phyloP scores from a whole-genome alignment of 202 grass and related monocot species.

The Setaria viridis region DNA sequence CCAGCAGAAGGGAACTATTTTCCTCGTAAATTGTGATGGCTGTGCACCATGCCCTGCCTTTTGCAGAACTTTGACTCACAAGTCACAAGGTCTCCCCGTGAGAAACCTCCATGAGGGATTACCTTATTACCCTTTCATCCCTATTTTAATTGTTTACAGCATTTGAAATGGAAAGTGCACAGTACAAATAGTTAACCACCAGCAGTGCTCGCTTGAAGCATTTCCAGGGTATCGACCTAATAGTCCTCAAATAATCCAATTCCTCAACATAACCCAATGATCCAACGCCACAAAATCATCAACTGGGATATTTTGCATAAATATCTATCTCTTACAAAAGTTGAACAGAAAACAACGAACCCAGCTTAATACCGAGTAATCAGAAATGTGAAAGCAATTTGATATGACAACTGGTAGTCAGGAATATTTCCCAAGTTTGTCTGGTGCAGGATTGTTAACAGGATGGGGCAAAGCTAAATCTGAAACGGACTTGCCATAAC shows the following conservation, averaged over 20 bases:
- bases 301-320: constrained; percentile 6
- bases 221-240: constrained; percentile 1
- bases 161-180: constrained; percentile 25
- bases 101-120: constrained; percentile 38
- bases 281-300: constrained; percentile 20
- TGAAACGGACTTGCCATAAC: background rate
- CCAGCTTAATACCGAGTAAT: background rate
- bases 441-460: background rate
- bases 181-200: constrained; percentile 10
- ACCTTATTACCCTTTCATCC: constrained; percentile 23
- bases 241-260: background rate
- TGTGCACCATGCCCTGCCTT: constrained; percentile 24
- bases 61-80: constrained; percentile 33
- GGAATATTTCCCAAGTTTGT: constrained; percentile 2
- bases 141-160: constrained; percentile 2
- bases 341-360: background rate
- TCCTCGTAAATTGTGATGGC: constrained; percentile 9
- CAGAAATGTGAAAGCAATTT: background rate
- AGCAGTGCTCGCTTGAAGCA: constrained; percentile 27
- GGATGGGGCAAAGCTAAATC: background rate
- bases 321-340: constrained; percentile 11
- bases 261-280: background rate
- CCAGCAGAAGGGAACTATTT: constrained; percentile 39
- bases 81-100: constrained; percentile 13
- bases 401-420: background rate